phyloP scores from a whole-genome alignment of 2,329 filamentous ascomycete species.

The Cladophialophora carrionii region DNA sequence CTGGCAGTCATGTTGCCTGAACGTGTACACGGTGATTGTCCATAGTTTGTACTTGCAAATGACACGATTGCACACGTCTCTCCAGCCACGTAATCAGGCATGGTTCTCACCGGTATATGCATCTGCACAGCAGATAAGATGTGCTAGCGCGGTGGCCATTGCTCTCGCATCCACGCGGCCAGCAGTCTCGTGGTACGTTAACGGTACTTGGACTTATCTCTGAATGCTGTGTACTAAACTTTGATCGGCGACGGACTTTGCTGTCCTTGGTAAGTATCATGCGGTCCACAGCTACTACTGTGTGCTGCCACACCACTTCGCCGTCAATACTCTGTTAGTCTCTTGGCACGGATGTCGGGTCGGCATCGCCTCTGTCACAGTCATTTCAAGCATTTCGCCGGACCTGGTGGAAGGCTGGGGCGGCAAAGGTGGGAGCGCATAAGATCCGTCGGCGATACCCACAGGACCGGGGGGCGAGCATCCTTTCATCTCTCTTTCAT shows the following conservation, averaged over 20 bases:
- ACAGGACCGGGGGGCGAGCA: slow-evolving; percentile 1
- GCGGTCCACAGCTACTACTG: slow-evolving; percentile 1
- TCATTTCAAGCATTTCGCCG: slow-evolving; percentile 14
- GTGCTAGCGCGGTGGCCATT: not conserved
- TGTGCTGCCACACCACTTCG: not conserved
- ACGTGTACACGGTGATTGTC: not conserved
- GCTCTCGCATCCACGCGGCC: not conserved
- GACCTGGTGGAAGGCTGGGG: not conserved
- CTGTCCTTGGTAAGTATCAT: not conserved
- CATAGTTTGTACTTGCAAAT: not conserved
- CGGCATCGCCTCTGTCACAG: not conserved
- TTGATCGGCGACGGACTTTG: not conserved
- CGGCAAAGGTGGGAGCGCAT: not conserved
- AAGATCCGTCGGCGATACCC: slow-evolving; percentile 1
- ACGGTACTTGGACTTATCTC: not conserved
- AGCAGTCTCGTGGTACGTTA: not conserved
- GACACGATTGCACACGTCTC: not conserved
- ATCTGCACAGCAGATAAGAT: not conserved
- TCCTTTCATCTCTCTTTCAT: not conserved
- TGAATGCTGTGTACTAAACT: not conserved
- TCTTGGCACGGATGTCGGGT: slow-evolving; percentile 12
- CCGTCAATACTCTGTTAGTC: not conserved
- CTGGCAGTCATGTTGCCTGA: slow-evolving; percentile 1
- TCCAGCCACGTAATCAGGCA: not conserved
- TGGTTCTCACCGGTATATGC: not conserved